Percentiles rank a stretch among this genome's conserved stretches.
Evolutionary conservation across 768 basidiomycete species (phyloP).

Genomic region (Sarcodon aspratus): DNA sequence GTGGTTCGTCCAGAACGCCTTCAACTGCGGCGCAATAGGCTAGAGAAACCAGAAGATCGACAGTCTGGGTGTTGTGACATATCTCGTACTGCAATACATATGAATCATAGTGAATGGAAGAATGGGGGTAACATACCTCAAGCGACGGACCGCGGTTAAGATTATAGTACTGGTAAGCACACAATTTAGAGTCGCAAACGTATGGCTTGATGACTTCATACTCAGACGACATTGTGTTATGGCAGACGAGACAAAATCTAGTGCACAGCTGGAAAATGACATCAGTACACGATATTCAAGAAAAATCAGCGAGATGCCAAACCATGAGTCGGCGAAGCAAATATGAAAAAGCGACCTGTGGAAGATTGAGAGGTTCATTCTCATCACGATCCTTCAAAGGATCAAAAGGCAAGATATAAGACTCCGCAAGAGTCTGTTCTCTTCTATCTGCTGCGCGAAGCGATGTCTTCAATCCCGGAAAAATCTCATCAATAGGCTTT

Average conservation of each 20-base stretch:
- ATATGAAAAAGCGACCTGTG: conserved; percentile 53
- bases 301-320: conserved; percentile 7
- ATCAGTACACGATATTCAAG: neutral
- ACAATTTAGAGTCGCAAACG: conserved; percentile 55
- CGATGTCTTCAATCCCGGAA: conserved; percentile 21
- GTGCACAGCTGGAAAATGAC: conserved; percentile 41
- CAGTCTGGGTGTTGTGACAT: conserved; percentile 45
- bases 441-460: conserved; percentile 27
- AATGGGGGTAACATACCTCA: conserved; percentile 30
- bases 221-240: conserved; percentile 38
- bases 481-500: conserved; percentile 25
- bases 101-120: neutral
- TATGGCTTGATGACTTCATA: conserved; percentile 63
- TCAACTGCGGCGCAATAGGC: conserved; percentile 47
- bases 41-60: conserved; percentile 60
- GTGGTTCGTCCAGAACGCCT: conserved; percentile 39
- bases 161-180: conserved; percentile 59
- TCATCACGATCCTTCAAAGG: conserved; percentile 27
- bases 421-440: conserved; percentile 26
- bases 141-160: conserved; percentile 56
- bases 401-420: conserved; percentile 42
- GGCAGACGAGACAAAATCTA: conserved; percentile 67
- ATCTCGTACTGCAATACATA: conserved; percentile 50
- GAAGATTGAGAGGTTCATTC: conserved; percentile 38
- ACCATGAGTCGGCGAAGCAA: conserved; percentile 54